Evolutionary conservation across 2,329 filamentous ascomycete species (phyloP).

Genomic region (Xylariaceae sp.): DNA sequence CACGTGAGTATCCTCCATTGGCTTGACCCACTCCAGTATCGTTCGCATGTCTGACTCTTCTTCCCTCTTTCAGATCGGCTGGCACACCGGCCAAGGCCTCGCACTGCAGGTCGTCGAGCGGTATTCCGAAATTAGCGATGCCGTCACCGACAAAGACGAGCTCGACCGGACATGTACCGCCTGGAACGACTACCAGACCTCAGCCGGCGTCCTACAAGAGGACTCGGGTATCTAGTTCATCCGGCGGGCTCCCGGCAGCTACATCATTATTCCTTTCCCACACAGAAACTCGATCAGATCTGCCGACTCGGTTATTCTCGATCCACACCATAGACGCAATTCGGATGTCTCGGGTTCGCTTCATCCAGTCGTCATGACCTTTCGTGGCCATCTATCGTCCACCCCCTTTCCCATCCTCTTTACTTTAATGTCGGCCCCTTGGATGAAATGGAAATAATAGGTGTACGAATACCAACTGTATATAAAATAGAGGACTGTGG

Average conservation of each 20-base stretch:
- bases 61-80: conserved; percentile 37
- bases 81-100: conserved; percentile 47
- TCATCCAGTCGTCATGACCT: background rate
- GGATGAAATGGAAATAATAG: too few species aligned
- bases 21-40: background rate
- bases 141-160: conserved; percentile 20
- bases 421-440: too few species aligned
- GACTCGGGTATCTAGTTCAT: conserved; percentile 33
- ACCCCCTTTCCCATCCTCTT: too few species aligned
- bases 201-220: conserved; percentile 25
- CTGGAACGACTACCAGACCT: conserved; percentile 30
- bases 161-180: conserved; percentile 25
- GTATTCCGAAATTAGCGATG: conserved; percentile 26
- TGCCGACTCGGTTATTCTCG: background rate
- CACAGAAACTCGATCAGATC: background rate
- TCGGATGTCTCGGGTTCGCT: background rate
- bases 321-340: background rate
- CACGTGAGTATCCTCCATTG: conserved; percentile 19
- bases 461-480: too few species aligned
- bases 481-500: too few species aligned
- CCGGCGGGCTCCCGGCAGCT: background rate
- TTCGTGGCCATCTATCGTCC: too few species aligned
- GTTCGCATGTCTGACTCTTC: conserved; percentile 2
- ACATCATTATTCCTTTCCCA: background rate
- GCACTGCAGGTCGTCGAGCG: conserved; percentile 48